These are phyloP conservation scores for Penicillium sp. DNA, from an alignment of 2,329 filamentous ascomycete genomes.

Conservation along the genomic window DNA sequence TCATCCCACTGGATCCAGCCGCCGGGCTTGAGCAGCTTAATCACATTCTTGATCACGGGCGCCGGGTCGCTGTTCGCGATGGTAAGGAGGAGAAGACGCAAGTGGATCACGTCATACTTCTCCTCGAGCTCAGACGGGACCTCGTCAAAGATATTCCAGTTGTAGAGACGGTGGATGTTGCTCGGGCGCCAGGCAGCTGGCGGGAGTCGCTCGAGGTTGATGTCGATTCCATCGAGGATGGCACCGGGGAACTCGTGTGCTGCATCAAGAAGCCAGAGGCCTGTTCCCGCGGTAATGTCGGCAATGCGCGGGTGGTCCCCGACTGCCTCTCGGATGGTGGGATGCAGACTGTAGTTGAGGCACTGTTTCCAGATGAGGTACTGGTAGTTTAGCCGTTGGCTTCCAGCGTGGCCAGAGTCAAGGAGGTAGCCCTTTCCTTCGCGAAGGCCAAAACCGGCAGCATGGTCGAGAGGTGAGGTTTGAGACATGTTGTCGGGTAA, in stretches of 20 bases:
- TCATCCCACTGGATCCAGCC: conserved; percentile 35
- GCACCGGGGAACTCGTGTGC: conserved; percentile 18
- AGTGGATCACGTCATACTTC: background rate
- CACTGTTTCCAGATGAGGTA: conserved; percentile 31
- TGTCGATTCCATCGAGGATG: conserved; percentile 26
- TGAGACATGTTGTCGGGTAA: background rate
- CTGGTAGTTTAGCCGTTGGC: conserved; percentile 27
- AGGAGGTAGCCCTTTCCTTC: conserved; percentile 13
- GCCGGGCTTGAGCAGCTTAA: conserved; percentile 27
- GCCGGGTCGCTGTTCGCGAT: conserved; percentile 11
- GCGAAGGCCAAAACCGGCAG: conserved; percentile 2
- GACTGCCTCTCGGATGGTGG: conserved; percentile 17
- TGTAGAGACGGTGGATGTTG: conserved; percentile 7
- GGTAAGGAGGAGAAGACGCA: conserved; percentile 8
- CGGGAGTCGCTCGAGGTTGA: conserved; percentile 24
- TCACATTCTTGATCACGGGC: conserved; percentile 20
- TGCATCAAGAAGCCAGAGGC: conserved; percentile 29
- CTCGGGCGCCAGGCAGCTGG: conserved; percentile 3
- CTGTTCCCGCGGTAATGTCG: conserved; percentile 31
- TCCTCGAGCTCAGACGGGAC: background rate
- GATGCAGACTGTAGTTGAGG: conserved; percentile 29
- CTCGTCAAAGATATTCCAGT: background rate
- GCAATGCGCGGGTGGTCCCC: conserved; percentile 15
- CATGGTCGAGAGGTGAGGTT: background rate
- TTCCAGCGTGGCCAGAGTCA: conserved; percentile 9